A percentile compares a stretch with the other conserved stretches of the same genome.
These are phyloP conservation scores for Guadua angustifolia DNA, from an alignment of 176 grass and related monocot species.

Conservation along the genomic window DNA sequence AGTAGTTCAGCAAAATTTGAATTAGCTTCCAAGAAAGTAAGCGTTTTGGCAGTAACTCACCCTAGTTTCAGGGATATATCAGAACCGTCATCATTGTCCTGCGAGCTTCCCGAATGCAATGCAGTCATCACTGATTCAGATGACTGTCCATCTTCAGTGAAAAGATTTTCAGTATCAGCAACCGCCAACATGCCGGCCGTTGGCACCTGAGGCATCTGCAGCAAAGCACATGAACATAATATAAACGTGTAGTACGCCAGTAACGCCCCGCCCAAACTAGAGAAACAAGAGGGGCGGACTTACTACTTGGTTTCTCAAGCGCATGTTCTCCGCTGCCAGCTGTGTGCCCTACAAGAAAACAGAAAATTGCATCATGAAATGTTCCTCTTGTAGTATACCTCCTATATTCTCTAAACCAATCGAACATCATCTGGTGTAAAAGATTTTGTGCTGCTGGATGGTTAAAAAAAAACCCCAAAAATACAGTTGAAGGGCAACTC, in stretches of 20 bases:
- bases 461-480: not conserved
- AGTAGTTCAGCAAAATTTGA: not conserved
- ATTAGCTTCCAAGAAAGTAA: not conserved
- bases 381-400: not conserved
- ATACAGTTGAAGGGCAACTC: not conserved
- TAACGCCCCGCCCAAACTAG: not conserved
- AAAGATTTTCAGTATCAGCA: slow-evolving; percentile 56
- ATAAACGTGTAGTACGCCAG: slow-evolving; percentile 1
- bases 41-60: slow-evolving; percentile 43
- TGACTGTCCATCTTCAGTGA: slow-evolving; percentile 78
- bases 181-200: slow-evolving; percentile 21
- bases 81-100: slow-evolving; percentile 77
- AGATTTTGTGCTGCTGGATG: not conserved
- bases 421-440: not conserved
- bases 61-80: slow-evolving; percentile 87
- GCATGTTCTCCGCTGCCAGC: slow-evolving; percentile 73
- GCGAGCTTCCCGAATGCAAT: slow-evolving; percentile 63
- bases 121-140: slow-evolving; percentile 95
- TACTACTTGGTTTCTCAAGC: slow-evolving; percentile 68
- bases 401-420: not conserved
- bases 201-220: slow-evolving; percentile 66
- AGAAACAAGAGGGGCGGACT: slow-evolving; percentile 10
- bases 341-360: slow-evolving; percentile 54
- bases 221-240: slow-evolving; percentile 15
- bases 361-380: slow-evolving; percentile 30